Evolutionary conservation across 768 basidiomycete genomes (phyloP), one percentile per base, ranked within the genome.

Genomic region (Trametes maxima): DNA sequence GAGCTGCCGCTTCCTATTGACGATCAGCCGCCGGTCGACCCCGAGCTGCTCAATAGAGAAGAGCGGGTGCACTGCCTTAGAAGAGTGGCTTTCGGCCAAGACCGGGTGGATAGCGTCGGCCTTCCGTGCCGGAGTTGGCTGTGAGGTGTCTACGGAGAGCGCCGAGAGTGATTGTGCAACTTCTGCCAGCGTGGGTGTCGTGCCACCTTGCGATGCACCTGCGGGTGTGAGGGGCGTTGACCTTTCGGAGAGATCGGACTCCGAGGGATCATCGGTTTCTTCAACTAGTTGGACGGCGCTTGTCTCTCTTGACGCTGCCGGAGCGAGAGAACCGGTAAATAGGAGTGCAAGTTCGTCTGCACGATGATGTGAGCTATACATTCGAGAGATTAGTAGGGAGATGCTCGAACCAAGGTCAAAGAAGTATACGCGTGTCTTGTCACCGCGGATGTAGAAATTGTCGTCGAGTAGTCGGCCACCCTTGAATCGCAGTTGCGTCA

Each of bases 401-500:
- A 19, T 12, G 48, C 8, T 65, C 77, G 33, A 66, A 92, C 95
- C 92, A 12, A 92, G 73, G 62, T 92, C 90, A 66, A 99, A 99
- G 73, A 98, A 99, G 74, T 98, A 98, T 0, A 99, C 97, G 40
- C 97, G 81, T 0, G 97, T 98, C 69, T 94, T 95, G 76, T 99
- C 97, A 0, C 97, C 97, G 39, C 97, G 85, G 53, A 97, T 90
- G 69, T 99, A 99, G 65, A 99, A 88, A 71, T 97, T 95, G 48
- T 95, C 94, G 44, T 94, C 91, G 12, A 98, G 83, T 57, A 98
- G 82, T 12, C 97, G 82, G 1, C 89, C 87, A 6, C 82, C 81
- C 74, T 94, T 97, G 80, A 99, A 97, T 11, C 97, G 83, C 46
- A 99, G 79, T 73, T 98, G 96, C 1, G 97, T 92, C 46, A 99